Percentiles rank a stretch among this genome's conserved stretches.
Conservation (phyloP, 2,329 filamentous ascomycete species). For the Aspergillus costaricaensis region DNA sequence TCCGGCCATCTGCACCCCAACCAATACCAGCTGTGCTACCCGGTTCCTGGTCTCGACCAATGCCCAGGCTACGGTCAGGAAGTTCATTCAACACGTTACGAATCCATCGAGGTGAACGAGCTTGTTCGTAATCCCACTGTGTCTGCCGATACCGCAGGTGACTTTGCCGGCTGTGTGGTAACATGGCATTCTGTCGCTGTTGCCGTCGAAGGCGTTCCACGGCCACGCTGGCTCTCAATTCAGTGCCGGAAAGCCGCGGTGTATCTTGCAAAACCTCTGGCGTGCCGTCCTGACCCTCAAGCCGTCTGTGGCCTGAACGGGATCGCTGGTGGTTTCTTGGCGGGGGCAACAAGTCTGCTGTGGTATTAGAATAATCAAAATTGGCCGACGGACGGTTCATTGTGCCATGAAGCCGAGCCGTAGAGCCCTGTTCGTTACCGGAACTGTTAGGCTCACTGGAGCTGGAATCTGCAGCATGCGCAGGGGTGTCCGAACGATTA, state of each 20-base stretch:
- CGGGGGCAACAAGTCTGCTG: slow-evolving; percentile 27
- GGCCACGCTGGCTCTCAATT: slow-evolving; percentile 41
- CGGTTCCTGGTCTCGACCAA: slow-evolving; percentile 38
- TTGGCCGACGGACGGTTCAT: slow-evolving; percentile 22
- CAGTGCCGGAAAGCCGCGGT: slow-evolving; percentile 32
- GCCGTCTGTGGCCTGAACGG: slow-evolving; percentile 38
- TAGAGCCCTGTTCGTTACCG: slow-evolving; percentile 24
- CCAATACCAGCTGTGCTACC: slow-evolving; percentile 51
- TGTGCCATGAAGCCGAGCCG: slow-evolving; percentile 19
- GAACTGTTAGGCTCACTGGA: slow-evolving; percentile 26
- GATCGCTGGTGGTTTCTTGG: slow-evolving; percentile 33
- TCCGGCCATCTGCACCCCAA: slow-evolving; percentile 50
- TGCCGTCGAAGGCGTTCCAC: slow-evolving; percentile 42
- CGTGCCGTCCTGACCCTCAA: slow-evolving; percentile 29
- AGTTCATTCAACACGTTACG: slow-evolving; percentile 40
- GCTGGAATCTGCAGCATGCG: slow-evolving; percentile 23
- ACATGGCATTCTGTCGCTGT: slow-evolving; percentile 38
- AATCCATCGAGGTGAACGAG: slow-evolving; percentile 41
- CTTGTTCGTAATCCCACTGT: slow-evolving; percentile 36
- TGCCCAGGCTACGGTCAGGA: slow-evolving; percentile 34
- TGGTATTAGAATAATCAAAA: slow-evolving; percentile 23
- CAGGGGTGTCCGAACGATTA: slow-evolving; percentile 25
- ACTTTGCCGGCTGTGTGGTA: slow-evolving; percentile 33
- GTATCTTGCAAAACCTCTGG: slow-evolving; percentile 31
- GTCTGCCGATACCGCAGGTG: slow-evolving; percentile 38